Conservation (phyloP, 352 stramenopile genomes). For the Thalassiosira livingstoniorum region DNA sequence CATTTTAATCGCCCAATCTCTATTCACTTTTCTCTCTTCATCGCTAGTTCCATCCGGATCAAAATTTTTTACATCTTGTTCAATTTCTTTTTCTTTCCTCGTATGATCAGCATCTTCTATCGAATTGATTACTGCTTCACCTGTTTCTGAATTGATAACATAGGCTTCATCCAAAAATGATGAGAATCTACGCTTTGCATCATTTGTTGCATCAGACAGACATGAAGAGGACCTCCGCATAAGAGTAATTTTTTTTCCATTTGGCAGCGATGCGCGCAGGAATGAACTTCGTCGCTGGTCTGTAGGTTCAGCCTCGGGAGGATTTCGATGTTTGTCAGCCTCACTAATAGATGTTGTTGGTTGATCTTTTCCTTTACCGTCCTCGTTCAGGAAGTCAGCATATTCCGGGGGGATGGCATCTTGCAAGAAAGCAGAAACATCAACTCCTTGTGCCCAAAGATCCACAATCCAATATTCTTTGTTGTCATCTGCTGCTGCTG, state of each 20-base stretch:
- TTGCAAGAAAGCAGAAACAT: constrained; percentile 21
- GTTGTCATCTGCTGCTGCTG: not conserved
- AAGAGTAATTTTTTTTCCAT: not conserved
- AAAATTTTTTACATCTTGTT: constrained; percentile 25
- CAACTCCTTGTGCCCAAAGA: constrained; percentile 14
- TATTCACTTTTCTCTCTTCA: constrained; percentile 14
- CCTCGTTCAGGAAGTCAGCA: not conserved
- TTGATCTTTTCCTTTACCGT: not conserved
- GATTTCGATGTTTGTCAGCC: not conserved
- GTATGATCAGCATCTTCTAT: constrained; percentile 11
- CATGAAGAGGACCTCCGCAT: not conserved
- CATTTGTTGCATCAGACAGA: not conserved
- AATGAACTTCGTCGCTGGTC: not conserved
- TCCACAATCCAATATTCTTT: constrained; percentile 15
- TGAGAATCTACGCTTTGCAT: constrained; percentile 4
- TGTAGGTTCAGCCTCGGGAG: not conserved
- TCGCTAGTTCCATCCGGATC: constrained; percentile 5
- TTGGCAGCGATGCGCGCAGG: not conserved
- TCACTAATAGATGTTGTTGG: not conserved
- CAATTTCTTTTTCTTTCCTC: constrained; percentile 10
- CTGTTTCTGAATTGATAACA: constrained; percentile 10
- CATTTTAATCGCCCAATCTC: constrained; percentile 31
- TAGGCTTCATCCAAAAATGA: constrained; percentile 11
- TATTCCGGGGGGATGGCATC: not conserved
- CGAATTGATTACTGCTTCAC: not conserved